Evolutionary conservation across 2,329 filamentous ascomycete genomes (phyloP).

Genomic region (Ophiostoma tasmaniense): DNA sequence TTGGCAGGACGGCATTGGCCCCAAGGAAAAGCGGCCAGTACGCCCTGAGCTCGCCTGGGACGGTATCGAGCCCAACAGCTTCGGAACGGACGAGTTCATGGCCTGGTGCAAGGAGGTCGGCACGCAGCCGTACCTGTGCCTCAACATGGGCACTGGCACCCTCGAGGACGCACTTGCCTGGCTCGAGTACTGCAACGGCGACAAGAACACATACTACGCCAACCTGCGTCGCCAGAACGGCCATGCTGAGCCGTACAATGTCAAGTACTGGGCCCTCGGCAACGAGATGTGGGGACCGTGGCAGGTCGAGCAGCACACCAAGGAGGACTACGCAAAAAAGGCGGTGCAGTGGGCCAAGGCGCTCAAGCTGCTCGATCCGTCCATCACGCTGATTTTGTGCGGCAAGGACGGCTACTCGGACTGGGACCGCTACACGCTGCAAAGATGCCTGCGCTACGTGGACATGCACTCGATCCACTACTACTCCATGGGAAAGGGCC

Average conservation of each 20-base stretch:
- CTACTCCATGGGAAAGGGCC: slow-evolving; percentile 19
- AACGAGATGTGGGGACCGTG: slow-evolving; percentile 60
- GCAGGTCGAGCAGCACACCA: slow-evolving; percentile 60
- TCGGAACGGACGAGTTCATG: slow-evolving; percentile 83
- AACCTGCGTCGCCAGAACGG: slow-evolving; percentile 71
- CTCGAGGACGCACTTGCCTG: slow-evolving; percentile 54
- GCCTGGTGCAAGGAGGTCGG: slow-evolving; percentile 65
- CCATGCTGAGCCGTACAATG: slow-evolving; percentile 64
- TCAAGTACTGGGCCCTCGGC: slow-evolving; percentile 81
- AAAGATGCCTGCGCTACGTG: slow-evolving; percentile 55
- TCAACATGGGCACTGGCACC: slow-evolving; percentile 74
- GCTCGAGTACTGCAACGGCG: slow-evolving; percentile 81
- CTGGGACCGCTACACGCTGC: slow-evolving; percentile 68
- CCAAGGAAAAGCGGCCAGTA: slow-evolving; percentile 56
- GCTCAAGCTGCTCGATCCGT: slow-evolving; percentile 62
- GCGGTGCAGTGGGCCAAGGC: slow-evolving; percentile 66
- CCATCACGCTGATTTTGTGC: slow-evolving; percentile 62
- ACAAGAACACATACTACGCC: slow-evolving; percentile 70
- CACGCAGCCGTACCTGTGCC: slow-evolving; percentile 68
- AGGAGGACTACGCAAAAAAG: slow-evolving; percentile 60
- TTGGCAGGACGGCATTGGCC: slow-evolving; percentile 75
- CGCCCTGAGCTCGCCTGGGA: slow-evolving; percentile 72
- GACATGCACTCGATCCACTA: slow-evolving; percentile 73
- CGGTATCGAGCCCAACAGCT: slow-evolving; percentile 66
- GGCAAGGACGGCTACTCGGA: slow-evolving; percentile 59